phyloP scores from a whole-genome alignment of 169 alveolate species.

The Plasmodium reichenowi region DNA sequence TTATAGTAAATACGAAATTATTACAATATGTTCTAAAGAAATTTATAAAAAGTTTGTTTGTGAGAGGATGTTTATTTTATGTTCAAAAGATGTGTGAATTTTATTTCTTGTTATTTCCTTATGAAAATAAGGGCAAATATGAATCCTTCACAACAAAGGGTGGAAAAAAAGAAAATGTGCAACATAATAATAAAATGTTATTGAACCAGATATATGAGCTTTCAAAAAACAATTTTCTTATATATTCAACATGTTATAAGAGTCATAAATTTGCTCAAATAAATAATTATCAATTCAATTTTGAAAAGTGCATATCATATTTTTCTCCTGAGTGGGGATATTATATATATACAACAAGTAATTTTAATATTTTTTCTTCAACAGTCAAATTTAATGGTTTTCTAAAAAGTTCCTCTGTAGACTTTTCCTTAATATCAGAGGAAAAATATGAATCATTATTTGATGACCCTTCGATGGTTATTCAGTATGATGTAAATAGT shows the following conservation, averaged over 20 bases:
- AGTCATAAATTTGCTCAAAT: conserved; percentile 47
- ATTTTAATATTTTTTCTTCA: conserved; percentile 56
- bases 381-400: conserved; percentile 55
- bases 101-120: conserved; percentile 23
- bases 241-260: conserved; percentile 37
- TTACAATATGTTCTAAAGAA: conserved; percentile 11
- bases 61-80: conserved; percentile 59
- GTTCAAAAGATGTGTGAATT: conserved; percentile 33
- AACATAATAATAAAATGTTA: conserved; percentile 6
- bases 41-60: conserved; percentile 32
- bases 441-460: conserved; percentile 1
- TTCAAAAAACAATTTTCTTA: conserved; percentile 37
- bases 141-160: too few species aligned
- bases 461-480: not conserved
- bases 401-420: conserved; percentile 14
- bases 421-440: conserved; percentile 18
- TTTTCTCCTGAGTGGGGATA: conserved; percentile 77
- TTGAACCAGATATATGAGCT: conserved; percentile 17
- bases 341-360: conserved; percentile 62
- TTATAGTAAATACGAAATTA: not conserved
- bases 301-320: conserved; percentile 21
- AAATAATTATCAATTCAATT: conserved; percentile 22
- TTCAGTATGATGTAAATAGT: not conserved
- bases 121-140: not conserved
- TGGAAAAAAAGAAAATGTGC: not conserved